These are phyloP conservation scores for Phellinidium pouzarii DNA, from an alignment of 1,284 basidiomycete species.

Conservation along the genomic window DNA sequence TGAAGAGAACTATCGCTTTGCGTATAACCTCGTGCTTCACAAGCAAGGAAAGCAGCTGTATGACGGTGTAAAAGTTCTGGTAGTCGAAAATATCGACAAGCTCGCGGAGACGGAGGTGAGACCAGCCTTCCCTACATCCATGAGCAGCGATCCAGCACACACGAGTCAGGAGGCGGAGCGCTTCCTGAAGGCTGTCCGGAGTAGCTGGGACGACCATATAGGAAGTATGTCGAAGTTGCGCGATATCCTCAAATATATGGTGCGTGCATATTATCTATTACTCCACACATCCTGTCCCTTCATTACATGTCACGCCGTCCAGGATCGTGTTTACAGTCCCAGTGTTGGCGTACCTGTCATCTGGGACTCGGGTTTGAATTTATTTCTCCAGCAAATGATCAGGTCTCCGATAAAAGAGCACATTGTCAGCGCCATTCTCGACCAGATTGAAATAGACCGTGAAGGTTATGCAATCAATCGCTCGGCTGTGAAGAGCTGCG, in stretches of 20 bases:
- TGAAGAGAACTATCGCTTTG: slow-evolving; percentile 94
- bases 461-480: slow-evolving; percentile 90
- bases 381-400: slow-evolving; percentile 86
- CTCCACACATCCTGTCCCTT: background rate
- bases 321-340: slow-evolving; percentile 87
- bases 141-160: slow-evolving; percentile 49
- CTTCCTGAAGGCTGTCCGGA: slow-evolving; percentile 76
- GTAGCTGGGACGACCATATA: slow-evolving; percentile 93
- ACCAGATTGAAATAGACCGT: slow-evolving; percentile 86
- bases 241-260: slow-evolving; percentile 96
- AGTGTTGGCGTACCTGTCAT: slow-evolving; percentile 69
- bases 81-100: slow-evolving; percentile 77
- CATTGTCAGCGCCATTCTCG: slow-evolving; percentile 76
- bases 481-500: slow-evolving; percentile 84
- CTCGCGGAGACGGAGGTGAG: slow-evolving; percentile 76
- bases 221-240: slow-evolving; percentile 86
- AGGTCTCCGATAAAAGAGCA: slow-evolving; percentile 79
- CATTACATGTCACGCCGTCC: slow-evolving; percentile 13
- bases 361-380: slow-evolving; percentile 75
- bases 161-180: slow-evolving; percentile 76
- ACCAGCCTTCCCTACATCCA: slow-evolving; percentile 72
- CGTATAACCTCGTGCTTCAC: slow-evolving; percentile 89
- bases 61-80: slow-evolving; percentile 75
- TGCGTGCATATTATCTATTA: slow-evolving; percentile 32
- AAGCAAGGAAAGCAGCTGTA: slow-evolving; percentile 87